These are phyloP conservation scores for Zygosaccharomyces pseudobailii DNA, from an alignment of 1,139 yeast genomes.

Conservation along the genomic window DNA sequence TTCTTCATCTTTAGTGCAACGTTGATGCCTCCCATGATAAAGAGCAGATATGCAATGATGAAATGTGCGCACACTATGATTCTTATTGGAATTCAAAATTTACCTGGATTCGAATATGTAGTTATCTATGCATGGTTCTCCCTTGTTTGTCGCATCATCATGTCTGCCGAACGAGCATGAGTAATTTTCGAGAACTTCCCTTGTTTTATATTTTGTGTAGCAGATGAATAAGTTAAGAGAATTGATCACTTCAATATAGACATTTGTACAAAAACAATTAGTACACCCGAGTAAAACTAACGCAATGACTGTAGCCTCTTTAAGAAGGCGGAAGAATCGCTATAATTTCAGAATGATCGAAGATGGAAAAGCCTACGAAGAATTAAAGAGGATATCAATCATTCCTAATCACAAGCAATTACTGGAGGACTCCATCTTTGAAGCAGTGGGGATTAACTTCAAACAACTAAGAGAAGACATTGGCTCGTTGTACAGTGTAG, in stretches of 20 bases:
- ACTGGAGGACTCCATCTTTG: constrained; percentile 21
- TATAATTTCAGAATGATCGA: constrained; percentile 12
- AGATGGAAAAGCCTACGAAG: constrained; percentile 13
- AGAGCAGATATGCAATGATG: too few species aligned
- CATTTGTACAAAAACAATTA: too few species aligned
- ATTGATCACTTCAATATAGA: too few species aligned
- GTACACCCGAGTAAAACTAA: not conserved
- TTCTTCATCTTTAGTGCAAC: too few species aligned
- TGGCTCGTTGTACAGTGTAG: constrained; percentile 15
- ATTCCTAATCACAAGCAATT: constrained; percentile 15
- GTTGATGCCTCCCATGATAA: too few species aligned
- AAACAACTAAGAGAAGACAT: constrained; percentile 23
- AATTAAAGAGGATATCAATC: constrained; percentile 14
- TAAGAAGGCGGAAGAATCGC: constrained; percentile 3
- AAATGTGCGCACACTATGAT: too few species aligned
- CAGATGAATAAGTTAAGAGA: not conserved
- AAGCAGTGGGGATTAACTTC: constrained; percentile 23
- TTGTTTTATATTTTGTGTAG: not conserved
- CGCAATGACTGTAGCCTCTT: not conserved
- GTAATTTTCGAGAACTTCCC: too few species aligned
- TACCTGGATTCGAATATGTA: too few species aligned
- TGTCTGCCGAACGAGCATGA: too few species aligned
- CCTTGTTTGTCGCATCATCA: too few species aligned
- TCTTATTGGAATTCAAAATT: too few species aligned
- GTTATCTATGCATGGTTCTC: too few species aligned